A percentile compares a stretch with the other conserved stretches of the same genome.
These are phyloP conservation scores for Abrus pulchellus DNA, from an alignment of 306 rosid genomes.

Conservation along the genomic window DNA sequence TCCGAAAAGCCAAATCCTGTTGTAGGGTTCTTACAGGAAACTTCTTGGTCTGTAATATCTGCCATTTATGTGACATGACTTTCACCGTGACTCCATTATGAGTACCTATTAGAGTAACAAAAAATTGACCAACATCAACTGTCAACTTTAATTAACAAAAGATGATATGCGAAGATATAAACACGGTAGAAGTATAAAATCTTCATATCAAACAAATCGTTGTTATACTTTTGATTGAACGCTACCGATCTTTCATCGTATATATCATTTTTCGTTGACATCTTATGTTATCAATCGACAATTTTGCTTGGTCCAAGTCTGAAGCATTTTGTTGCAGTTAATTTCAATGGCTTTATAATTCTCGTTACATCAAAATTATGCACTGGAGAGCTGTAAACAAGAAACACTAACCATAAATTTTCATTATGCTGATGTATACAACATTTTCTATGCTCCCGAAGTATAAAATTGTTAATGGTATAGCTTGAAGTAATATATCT, in stretches of 20 bases:
- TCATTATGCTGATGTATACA: background rate
- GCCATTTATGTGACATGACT: conserved; percentile 98
- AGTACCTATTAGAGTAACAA: conserved; percentile 67
- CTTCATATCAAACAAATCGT: background rate
- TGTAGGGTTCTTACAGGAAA: conserved; percentile 74
- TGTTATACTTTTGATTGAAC: no score
- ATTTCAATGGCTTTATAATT: background rate
- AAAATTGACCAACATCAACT: conserved; percentile 1
- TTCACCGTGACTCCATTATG: conserved; percentile 94
- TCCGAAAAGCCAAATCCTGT: background rate
- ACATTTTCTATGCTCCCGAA: background rate
- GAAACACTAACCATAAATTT: background rate
- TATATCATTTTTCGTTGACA: no score
- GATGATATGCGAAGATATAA: conserved; percentile 26
- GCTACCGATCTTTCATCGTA: no score
- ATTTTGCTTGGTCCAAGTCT: no score
- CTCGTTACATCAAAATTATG: background rate
- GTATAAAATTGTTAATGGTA: background rate
- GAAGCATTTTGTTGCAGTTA: no score
- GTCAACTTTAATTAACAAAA: conserved; percentile 19
- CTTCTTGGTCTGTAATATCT: conserved; percentile 96
- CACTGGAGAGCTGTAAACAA: background rate
- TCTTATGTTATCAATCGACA: no score
- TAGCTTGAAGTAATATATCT: background rate
- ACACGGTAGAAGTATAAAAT: conserved; percentile 8